Percentiles rank a stretch among this genome's conserved stretches.
These are phyloP conservation scores for Fusarium compactum DNA, from an alignment of 2,329 filamentous ascomycete species.

Conservation along the genomic window DNA sequence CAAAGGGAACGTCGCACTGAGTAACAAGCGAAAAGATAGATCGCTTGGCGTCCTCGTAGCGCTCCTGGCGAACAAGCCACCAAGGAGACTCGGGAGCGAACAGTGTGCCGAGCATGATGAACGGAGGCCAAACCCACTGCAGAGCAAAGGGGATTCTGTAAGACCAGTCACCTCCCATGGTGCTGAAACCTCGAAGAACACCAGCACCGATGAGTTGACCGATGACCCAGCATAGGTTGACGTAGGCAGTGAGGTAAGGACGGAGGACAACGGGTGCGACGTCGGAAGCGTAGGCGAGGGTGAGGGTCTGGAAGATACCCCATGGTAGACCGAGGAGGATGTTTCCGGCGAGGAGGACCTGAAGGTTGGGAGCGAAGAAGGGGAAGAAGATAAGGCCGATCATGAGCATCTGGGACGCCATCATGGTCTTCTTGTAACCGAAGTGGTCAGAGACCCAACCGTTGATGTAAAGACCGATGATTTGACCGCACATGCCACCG, in stretches of 20 bases:
- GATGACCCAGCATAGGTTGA: conserved; percentile 63
- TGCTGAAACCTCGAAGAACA: conserved; percentile 56
- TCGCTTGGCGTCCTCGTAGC: conserved; percentile 54
- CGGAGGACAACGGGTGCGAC: conserved; percentile 58
- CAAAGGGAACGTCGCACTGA: conserved; percentile 13
- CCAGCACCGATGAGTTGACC: conserved; percentile 60
- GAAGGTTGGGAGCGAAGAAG: conserved; percentile 59
- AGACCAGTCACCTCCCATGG: conserved; percentile 57
- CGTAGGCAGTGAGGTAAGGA: conserved; percentile 61
- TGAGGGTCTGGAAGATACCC: conserved; percentile 61
- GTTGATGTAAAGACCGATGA: conserved; percentile 25
- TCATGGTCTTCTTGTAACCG: conserved; percentile 43
- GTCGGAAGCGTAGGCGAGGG: conserved; percentile 62
- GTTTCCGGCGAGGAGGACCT: conserved; percentile 57
- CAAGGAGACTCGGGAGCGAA: conserved; percentile 64
- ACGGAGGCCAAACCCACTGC: conserved; percentile 61
- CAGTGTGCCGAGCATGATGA: conserved; percentile 58
- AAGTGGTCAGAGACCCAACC: conserved; percentile 26
- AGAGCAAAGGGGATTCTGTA: conserved; percentile 62
- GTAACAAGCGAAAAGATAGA: conserved; percentile 39
- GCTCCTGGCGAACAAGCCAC: conserved; percentile 60
- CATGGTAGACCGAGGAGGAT: conserved; percentile 62
- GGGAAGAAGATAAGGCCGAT: conserved; percentile 60
- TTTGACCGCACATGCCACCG: conserved; percentile 26
- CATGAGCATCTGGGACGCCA: conserved; percentile 55